Conservation (phyloP, 139 green algal genomes). For the Chlamydomonas asymmetrica region DNA sequence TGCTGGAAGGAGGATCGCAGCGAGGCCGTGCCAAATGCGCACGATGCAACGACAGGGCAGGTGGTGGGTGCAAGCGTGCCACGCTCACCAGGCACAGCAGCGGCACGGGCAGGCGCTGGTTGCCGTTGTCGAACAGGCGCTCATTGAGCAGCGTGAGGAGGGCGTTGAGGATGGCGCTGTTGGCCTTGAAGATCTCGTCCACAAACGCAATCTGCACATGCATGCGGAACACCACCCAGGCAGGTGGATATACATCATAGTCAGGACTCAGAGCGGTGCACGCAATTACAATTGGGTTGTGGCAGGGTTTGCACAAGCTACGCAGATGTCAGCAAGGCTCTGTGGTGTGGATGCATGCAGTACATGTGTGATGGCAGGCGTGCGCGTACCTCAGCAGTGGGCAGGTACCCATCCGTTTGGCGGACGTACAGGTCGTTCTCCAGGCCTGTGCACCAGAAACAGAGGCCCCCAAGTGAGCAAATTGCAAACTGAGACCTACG, state of each 20-base stretch:
- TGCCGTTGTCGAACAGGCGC: constrained; percentile 93
- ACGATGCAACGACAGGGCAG: too few species aligned
- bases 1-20: too few species aligned
- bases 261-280: too few species aligned
- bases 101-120: constrained; percentile 58
- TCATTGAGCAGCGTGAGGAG: constrained; percentile 95
- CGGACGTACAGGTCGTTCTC: constrained; percentile 88
- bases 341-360: background rate
- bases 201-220: constrained; percentile 87
- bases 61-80: too few species aligned
- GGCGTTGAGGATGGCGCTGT: constrained; percentile 93
- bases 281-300: background rate
- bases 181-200: constrained; percentile 84
- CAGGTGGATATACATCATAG: too few species aligned
- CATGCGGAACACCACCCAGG: too few species aligned
- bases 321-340: background rate
- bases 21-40: too few species aligned
- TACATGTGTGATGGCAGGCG: too few species aligned
- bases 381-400: constrained; percentile 51
- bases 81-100: constrained; percentile 59
- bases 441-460: constrained; percentile 37
- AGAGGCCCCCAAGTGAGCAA: too few species aligned
- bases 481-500: too few species aligned
- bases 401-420: constrained; percentile 88
- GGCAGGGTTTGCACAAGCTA: background rate